These are phyloP conservation scores for Glaciozyma martinii DNA, from an alignment of 768 basidiomycete species.

Conservation along the genomic window DNA sequence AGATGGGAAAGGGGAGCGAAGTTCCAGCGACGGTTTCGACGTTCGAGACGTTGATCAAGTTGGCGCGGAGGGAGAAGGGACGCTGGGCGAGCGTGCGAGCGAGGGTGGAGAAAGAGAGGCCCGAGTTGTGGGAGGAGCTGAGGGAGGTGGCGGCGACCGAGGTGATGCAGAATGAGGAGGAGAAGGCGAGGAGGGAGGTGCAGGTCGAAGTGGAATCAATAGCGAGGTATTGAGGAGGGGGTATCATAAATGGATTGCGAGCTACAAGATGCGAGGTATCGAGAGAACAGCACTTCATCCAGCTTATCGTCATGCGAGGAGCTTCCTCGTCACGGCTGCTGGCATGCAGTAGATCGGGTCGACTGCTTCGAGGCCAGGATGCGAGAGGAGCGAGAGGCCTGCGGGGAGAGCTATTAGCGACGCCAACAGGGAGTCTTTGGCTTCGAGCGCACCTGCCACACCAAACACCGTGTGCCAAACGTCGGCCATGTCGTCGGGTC, in stretches of 20 bases:
- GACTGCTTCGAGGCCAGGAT: constrained; percentile 69
- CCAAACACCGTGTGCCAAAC: constrained; percentile 98
- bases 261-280: no score
- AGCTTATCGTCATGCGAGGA: not conserved
- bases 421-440: not conserved
- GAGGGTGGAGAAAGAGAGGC: constrained; percentile 2
- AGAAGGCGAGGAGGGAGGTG: no score
- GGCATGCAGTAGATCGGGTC: constrained; percentile 99
- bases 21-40: constrained; percentile 8
- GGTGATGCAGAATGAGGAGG: no score
- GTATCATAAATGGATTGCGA: no score
- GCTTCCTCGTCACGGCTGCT: constrained; percentile 44
- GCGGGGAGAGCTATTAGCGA: not conserved
- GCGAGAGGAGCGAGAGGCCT: constrained; percentile 83
- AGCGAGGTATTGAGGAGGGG: no score
- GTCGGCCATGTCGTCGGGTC: constrained; percentile 86
- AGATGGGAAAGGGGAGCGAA: constrained; percentile 45
- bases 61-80: constrained; percentile 7
- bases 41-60: constrained; percentile 21
- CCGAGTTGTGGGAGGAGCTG: constrained; percentile 15
- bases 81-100: not conserved
- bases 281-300: no score
- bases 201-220: no score
- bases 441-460: constrained; percentile 54
- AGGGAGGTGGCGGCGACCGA: constrained; percentile 4